phyloP scores from a whole-genome alignment of 805 yeast species.

The Sungouiozyma intestinalis region DNA sequence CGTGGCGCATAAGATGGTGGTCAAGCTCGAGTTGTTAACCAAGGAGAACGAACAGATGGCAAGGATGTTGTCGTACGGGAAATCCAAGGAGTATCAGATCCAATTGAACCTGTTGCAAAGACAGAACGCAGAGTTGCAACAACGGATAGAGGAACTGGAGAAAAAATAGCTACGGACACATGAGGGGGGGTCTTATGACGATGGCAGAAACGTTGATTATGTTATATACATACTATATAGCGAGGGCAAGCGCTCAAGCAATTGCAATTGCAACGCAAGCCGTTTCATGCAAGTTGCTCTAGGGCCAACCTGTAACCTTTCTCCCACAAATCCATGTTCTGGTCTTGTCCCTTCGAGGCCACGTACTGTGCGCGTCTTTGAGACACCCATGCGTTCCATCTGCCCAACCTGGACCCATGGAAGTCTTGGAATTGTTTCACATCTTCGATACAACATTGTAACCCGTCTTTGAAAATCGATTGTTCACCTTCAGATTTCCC shows the following conservation, averaged over 20 bases:
- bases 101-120: conserved; percentile 51
- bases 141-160: conserved; percentile 7
- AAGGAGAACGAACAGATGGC: conserved; percentile 63
- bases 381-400: conserved; percentile 56
- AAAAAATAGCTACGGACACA: no score
- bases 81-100: conserved; percentile 57
- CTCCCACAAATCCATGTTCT: conserved; percentile 77
- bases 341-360: conserved; percentile 41
- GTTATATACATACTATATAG: background rate
- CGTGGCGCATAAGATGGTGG: conserved; percentile 59
- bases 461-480: conserved; percentile 74
- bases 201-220: no score
- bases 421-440: conserved; percentile 55
- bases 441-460: conserved; percentile 66
- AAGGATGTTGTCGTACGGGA: conserved; percentile 66
- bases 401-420: conserved; percentile 64
- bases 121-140: conserved; percentile 39
- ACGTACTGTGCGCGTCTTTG: conserved; percentile 58
- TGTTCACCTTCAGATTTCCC: conserved; percentile 60
- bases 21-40: conserved; percentile 47
- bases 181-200: no score
- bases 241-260: no score
- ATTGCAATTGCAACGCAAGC: background rate
- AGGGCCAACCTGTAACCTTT: conserved; percentile 46
- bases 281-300: background rate